These are phyloP conservation scores for Ocimum tenuiflorum DNA, from an alignment of 257 asterid species.

Conservation along the genomic window DNA sequence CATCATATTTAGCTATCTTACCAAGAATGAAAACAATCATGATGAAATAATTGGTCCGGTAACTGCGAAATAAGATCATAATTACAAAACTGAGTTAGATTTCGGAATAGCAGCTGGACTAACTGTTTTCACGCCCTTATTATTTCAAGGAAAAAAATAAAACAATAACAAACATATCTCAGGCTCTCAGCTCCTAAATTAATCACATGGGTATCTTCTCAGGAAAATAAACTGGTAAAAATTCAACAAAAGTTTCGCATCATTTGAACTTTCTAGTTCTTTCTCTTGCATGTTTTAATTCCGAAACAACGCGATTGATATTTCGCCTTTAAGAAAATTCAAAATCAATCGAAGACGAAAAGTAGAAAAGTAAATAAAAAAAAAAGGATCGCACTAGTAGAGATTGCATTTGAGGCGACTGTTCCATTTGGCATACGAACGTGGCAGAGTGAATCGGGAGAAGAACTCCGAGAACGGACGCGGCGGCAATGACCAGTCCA, in stretches of 20 bases:
- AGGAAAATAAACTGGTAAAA: too few species aligned
- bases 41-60: conserved; percentile 88
- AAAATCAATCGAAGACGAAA: neutral
- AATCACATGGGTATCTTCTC: too few species aligned
- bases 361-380: neutral
- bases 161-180: neutral
- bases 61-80: conserved; percentile 44
- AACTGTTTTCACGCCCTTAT: neutral
- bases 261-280: neutral
- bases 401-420: conserved; percentile 98
- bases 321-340: neutral
- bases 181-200: conserved; percentile 1
- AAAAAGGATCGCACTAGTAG: conserved; percentile 53
- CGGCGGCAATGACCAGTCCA: conserved; percentile 95
- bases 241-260: neutral
- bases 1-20: conserved; percentile 27
- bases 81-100: conserved; percentile 11
- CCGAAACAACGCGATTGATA: neutral
- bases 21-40: conserved; percentile 76
- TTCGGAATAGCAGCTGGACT: neutral
- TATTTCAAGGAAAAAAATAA: neutral
- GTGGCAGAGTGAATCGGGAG: conserved; percentile 79
- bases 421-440: conserved; percentile 77
- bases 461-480: conserved; percentile 76
- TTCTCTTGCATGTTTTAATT: neutral